Evolutionary conservation across 2,329 filamentous ascomycete species (phyloP), one percentile per base, ranked within the genome.

Genomic region (Cercospora zeae-maydis): DNA sequence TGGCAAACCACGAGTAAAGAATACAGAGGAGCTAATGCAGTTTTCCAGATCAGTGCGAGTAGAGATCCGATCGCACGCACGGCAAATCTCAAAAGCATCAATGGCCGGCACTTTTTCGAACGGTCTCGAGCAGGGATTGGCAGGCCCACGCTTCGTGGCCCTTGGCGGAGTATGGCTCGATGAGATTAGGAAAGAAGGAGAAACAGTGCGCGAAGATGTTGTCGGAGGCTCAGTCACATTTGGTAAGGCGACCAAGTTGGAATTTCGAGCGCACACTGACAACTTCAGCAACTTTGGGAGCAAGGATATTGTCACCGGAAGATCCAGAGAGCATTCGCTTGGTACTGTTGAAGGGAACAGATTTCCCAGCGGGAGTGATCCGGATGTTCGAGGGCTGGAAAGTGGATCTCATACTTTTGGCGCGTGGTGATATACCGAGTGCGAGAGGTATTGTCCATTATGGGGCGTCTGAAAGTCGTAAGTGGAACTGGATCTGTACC

Each of bases 101-200:
- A 33, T 52, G 30, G 0, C 30, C n/a, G 24, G n/a, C 24, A 13
- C 13, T 33, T 52, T 21, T 30, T n/a, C 9, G 47, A 52, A 52
- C 30, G 6, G 14, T 33, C 13, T 10, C 6, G 4, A 13, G 47
- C 24, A 52, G 47, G 24, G 27, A 13, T 13, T 6, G 31, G 21
- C 0, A 16, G 24, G 6, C 2, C 24, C 27, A 24, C 30, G 42
- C 14, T 68, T 70, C 19, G 47, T 69, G 16, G 57, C 68, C 1
- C 60, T 68, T 19, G 68, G 68, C 13, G 71, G 71, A n/a, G 67
- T 72, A 13, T 73, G 71, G 71, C 67, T 73, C 0, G 71, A 73
- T 53, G 70, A 72, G 47, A 72, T 73, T 9, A 63, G 65, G 21
- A 63, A 58, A 9, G 61, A 52, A 4, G 67, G 62, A 47, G 16